These are phyloP conservation scores for Phyllosticta citribraziliensis DNA, from an alignment of 2,329 filamentous ascomycete species.

Conservation along the genomic window DNA sequence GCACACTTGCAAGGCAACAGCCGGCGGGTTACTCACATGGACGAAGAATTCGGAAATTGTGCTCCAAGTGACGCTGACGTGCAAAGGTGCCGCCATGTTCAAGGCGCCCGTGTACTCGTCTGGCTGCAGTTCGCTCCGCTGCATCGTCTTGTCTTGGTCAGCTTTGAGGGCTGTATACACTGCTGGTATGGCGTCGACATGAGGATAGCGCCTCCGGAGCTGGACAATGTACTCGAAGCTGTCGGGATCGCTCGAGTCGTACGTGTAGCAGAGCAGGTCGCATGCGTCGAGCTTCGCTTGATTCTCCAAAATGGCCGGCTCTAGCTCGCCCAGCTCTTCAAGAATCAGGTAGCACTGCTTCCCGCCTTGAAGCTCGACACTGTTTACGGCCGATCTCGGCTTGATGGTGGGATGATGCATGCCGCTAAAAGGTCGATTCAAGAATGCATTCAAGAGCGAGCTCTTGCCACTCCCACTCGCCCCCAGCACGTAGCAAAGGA, in stretches of 20 bases:
- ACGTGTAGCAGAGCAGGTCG: slow-evolving; percentile 89
- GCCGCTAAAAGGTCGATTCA: slow-evolving; percentile 74
- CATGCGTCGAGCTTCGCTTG: slow-evolving; percentile 81
- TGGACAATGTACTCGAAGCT: slow-evolving; percentile 87
- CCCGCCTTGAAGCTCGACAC: slow-evolving; percentile 87
- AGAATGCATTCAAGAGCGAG: slow-evolving; percentile 78
- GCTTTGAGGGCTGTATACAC: slow-evolving; percentile 93
- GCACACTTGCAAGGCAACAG: slow-evolving; percentile 17
- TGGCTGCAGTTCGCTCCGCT: slow-evolving; percentile 76
- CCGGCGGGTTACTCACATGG: slow-evolving; percentile 31
- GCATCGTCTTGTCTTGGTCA: slow-evolving; percentile 93
- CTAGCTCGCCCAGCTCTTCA: slow-evolving; percentile 90
- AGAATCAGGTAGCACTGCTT: slow-evolving; percentile 96
- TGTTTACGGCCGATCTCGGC: slow-evolving; percentile 86
- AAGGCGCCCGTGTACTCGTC: slow-evolving; percentile 80
- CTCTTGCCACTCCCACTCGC: slow-evolving; percentile 84
- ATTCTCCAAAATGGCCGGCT: slow-evolving; percentile 89
- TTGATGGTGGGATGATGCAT: slow-evolving; percentile 93
- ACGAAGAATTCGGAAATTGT: slow-evolving; percentile 94
- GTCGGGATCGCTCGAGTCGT: slow-evolving; percentile 94
- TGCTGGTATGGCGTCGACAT: slow-evolving; percentile 79
- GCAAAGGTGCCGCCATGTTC: slow-evolving; percentile 83
- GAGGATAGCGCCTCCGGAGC: slow-evolving; percentile 66
- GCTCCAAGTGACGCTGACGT: slow-evolving; percentile 90
- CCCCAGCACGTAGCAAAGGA: slow-evolving; percentile 86